phyloP scores from a whole-genome alignment of 1,284 basidiomycete genomes.

The Chiua sp. region DNA sequence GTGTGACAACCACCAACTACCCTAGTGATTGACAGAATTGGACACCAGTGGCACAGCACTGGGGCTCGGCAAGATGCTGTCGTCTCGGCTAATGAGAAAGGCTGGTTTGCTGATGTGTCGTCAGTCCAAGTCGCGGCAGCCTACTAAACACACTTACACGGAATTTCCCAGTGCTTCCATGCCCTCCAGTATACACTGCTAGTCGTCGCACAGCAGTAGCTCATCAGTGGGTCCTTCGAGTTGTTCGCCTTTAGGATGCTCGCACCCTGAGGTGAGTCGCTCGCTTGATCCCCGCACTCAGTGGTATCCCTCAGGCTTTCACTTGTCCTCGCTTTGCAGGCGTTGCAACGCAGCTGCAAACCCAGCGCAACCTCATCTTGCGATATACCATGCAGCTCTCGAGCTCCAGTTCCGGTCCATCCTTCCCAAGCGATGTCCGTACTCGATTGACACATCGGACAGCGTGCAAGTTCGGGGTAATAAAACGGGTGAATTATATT shows the following conservation, averaged over 20 bases:
- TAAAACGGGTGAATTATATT: slow-evolving; percentile 31
- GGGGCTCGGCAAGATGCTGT: not conserved
- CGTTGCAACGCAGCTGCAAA: slow-evolving; percentile 24
- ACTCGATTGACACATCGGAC: slow-evolving; percentile 18
- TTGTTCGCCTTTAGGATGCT: not conserved
- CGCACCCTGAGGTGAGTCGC: not conserved
- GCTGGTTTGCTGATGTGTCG: not conserved
- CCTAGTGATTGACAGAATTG: no score
- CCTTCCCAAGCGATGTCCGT: slow-evolving; percentile 13
- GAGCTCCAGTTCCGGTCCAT: slow-evolving; percentile 25
- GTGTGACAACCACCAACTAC: not conserved
- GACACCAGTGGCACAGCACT: not conserved
- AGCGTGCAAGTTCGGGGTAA: slow-evolving; percentile 16
- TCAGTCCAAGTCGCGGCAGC: no score
- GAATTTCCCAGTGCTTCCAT: no score
- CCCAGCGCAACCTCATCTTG: slow-evolving; percentile 26
- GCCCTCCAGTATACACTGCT: slow-evolving; percentile 22
- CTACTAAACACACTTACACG: no score
- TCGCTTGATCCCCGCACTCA: no score
- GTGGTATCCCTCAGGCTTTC: no score
- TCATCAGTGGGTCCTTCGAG: not conserved
- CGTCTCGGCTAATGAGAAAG: not conserved
- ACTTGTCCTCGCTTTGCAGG: slow-evolving; percentile 3
- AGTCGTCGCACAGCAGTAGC: slow-evolving; percentile 20
- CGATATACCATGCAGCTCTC: slow-evolving; percentile 23